A percentile compares a stretch with the other conserved stretches of the same genome.
Conservation (phyloP, 805 yeast genomes). For the Tetrapisispora iriomotensis region DNA sequence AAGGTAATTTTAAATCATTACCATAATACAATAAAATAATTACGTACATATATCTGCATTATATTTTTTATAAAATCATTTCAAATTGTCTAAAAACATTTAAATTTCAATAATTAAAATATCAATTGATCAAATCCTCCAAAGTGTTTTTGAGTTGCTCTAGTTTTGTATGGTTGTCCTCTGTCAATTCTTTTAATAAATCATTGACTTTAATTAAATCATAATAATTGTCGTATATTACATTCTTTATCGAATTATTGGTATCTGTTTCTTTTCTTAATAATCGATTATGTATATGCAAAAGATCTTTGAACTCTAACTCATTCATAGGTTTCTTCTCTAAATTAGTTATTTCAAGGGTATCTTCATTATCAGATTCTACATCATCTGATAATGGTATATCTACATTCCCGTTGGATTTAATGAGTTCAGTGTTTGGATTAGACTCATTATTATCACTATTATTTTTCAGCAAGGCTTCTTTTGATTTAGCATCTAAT, state of each 20-base stretch:
- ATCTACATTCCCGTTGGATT: neutral
- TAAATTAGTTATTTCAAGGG: neutral
- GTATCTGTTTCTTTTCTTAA: constrained; percentile 24
- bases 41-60: neutral
- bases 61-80: neutral
- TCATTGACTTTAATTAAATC: constrained; percentile 61
- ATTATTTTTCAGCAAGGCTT: neutral
- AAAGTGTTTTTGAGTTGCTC: constrained; percentile 7
- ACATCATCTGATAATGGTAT: neutral
- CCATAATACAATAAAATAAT: neutral
- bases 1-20: constrained; percentile 43
- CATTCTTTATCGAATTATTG: constrained; percentile 47
- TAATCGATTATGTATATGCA: constrained; percentile 21
- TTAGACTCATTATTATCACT: neutral
- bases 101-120: neutral
- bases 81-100: neutral
- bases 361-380: constrained; percentile 1
- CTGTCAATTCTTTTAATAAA: constrained; percentile 28
- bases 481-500: constrained; percentile 6
- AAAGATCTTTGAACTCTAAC: constrained; percentile 15
- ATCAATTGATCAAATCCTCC: constrained; percentile 5
- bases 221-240: constrained; percentile 66
- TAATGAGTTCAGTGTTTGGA: too few species aligned
- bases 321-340: constrained; percentile 10
- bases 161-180: constrained; percentile 8